Evolutionary conservation across 352 stramenopile genomes (phyloP), one percentile per base, ranked within the genome.

Genomic region (Stramenopiles sp.): DNA sequence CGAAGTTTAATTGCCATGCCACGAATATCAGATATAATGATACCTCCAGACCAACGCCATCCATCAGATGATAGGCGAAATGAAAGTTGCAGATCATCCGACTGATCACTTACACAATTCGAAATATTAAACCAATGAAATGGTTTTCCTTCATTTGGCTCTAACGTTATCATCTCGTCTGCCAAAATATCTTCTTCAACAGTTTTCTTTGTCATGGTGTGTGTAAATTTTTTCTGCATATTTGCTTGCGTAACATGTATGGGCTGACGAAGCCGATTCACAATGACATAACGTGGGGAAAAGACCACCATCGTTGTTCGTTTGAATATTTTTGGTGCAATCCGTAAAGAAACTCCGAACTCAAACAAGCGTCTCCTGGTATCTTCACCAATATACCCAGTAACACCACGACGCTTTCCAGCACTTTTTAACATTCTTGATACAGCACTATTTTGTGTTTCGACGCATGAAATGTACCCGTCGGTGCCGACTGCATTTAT

Each of bases 1-100:
- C 89, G 92, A n/a, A 92, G 81, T 82, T 95, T 95, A 31, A 93
- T 85, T 25, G 90, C 88, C 27, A 88, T 92, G 81, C 94, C 90
- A 55, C 89, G 92, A 27, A 93, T 89, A 44, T 94, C 88, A 32
- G 93, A 88, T 0, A 94, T 83, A 0, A 89, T 92, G 25, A 95
- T 87, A 30, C 91, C 91, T 31, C 90, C 90, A 32, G 89, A 93
- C 88, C 89, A 94, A 32, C 89, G 84, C 84, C 88, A 93, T 0
- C 87, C 88, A 0, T 71, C 55, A 22, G 22, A 22, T 71, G 22
- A 22, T 71, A 71, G 22, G 22, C 55, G 55, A 71, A 71, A 22
- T 27, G 27, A 22, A 71, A 71, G 22, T 71, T 71, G 22, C 22
- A 71, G 27, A 71, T 22, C 55, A 22, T 71, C 55, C 27, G 55